phyloP scores from a whole-genome alignment of 805 yeast genomes.

The Tetrapisispora taiwanensis region DNA sequence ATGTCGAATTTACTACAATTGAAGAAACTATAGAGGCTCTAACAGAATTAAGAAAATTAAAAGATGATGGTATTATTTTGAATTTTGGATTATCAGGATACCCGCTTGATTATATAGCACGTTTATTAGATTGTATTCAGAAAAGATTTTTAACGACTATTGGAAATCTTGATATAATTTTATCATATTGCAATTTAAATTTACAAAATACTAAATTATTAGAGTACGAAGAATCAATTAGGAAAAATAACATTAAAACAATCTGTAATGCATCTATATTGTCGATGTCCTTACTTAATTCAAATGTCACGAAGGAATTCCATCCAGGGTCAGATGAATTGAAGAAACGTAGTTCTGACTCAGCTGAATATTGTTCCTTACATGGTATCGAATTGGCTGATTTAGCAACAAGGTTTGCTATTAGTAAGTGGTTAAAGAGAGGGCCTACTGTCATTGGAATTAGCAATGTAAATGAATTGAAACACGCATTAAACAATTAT shows the following conservation, averaged over 20 bases:
- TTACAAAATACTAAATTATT: constrained; percentile 54
- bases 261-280: constrained; percentile 65
- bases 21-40: constrained; percentile 53
- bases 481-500: constrained; percentile 50
- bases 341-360: constrained; percentile 34
- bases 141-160: constrained; percentile 25
- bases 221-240: constrained; percentile 21
- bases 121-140: constrained; percentile 20
- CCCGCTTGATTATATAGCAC: constrained; percentile 62
- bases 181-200: constrained; percentile 76
- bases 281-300: constrained; percentile 75
- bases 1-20: constrained; percentile 66
- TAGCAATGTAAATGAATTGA: constrained; percentile 52
- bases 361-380: constrained; percentile 38
- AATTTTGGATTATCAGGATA: constrained; percentile 80
- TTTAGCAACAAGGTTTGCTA: constrained; percentile 67
- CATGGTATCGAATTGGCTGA: constrained; percentile 63
- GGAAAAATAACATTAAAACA: constrained; percentile 19
- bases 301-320: constrained; percentile 56
- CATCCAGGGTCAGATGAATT: constrained; percentile 69
- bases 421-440: constrained; percentile 42
- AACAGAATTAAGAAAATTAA: constrained; percentile 45
- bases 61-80: constrained; percentile 50
- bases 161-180: constrained; percentile 61
- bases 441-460: constrained; percentile 75